These are phyloP conservation scores for Cutaneotrichosporon arboriforme DNA, from an alignment of 1,284 basidiomycete species.

Conservation along the genomic window DNA sequence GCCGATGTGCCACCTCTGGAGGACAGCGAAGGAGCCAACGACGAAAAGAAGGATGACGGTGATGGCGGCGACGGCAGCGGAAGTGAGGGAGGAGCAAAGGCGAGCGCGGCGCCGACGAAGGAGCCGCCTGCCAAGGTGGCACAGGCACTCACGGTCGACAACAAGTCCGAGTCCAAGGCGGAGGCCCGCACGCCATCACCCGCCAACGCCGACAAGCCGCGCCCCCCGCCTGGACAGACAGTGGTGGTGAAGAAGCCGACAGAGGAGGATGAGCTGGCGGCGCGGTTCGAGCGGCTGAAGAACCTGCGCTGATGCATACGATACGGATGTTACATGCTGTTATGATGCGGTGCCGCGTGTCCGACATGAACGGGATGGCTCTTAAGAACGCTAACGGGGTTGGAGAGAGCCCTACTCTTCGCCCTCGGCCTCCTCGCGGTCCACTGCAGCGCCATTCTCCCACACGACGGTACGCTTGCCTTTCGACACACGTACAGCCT, in stretches of 20 bases:
- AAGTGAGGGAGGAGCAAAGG: slow-evolving; percentile 27
- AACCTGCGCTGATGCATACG: slow-evolving; percentile 20
- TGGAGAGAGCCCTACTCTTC: background rate
- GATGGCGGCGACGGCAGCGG: slow-evolving; percentile 36
- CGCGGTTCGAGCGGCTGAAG: slow-evolving; percentile 41
- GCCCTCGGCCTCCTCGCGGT: slow-evolving; percentile 10
- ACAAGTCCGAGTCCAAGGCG: background rate
- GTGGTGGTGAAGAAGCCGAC: slow-evolving; percentile 27
- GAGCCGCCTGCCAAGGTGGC: background rate
- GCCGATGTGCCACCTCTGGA: slow-evolving; percentile 1
- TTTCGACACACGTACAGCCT: slow-evolving; percentile 29
- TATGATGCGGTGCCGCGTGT: background rate
- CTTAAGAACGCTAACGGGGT: background rate
- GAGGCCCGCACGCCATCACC: background rate
- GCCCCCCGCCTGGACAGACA: background rate
- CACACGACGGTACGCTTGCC: slow-evolving; percentile 31
- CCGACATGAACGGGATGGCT: background rate
- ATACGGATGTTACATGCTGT: background rate
- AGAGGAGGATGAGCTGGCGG: slow-evolving; percentile 40
- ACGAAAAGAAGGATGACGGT: slow-evolving; percentile 28
- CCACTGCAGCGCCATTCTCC: slow-evolving; percentile 32
- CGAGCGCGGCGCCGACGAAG: background rate
- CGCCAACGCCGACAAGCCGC: background rate
- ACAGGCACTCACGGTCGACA: no score
- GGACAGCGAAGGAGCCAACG: background rate